Base-by-base conservation (phyloP, 1,284 basidiomycete genomes). In the Schizopora paradoxa region DNA sequence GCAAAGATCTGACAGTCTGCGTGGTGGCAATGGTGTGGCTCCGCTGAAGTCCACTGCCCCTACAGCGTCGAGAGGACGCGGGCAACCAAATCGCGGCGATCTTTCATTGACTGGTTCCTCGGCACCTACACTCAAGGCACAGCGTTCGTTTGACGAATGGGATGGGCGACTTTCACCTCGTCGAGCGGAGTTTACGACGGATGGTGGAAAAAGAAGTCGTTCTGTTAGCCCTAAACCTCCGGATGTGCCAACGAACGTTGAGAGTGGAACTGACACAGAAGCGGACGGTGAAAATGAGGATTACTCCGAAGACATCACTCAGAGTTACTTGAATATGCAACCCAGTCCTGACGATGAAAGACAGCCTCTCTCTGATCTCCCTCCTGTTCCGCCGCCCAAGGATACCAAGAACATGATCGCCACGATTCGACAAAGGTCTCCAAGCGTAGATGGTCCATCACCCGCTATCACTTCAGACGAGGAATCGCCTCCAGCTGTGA, bases 241-340 rank as follows among this genome's bases (percentile, higher is more conserved):
- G 1, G 83, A 87, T 57, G 83, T 87, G 6, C 84, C 84, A 45
- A 77, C 73, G 45, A 68, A 76, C 8, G 67, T 86, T 14, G 84
- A 86, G 62, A 85, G 82, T 56, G 82, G 78, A n/a, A 82, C 79
- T 3, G 83, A 86, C 51, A 80, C 76, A 0, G 81, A 83, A 38
- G 63, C 67, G 0, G 82, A 84, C 48, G 67, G 61, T 34, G 74
- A 77, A 5, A 61, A 48, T 16, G 67, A 63, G 11, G n/a, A n/a
- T n/a, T n/a, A n/a, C n/a, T 44, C 40, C 14, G 49, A 51, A 19
- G 45, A 40, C 39, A 27, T 45, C 33, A 22, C 19, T 14, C 37
- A 42, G 33, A 41, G 31, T 18, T 41, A 50, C 28, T 37, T 41
- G 27, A 64, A 67, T 33, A 62, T 60, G 16, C 55, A 60, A 5